Percentiles rank a stretch among this genome's conserved stretches.
phyloP scores from a whole-genome alignment of 495 filamentous ascomycete species.

The Niebla homalea region DNA sequence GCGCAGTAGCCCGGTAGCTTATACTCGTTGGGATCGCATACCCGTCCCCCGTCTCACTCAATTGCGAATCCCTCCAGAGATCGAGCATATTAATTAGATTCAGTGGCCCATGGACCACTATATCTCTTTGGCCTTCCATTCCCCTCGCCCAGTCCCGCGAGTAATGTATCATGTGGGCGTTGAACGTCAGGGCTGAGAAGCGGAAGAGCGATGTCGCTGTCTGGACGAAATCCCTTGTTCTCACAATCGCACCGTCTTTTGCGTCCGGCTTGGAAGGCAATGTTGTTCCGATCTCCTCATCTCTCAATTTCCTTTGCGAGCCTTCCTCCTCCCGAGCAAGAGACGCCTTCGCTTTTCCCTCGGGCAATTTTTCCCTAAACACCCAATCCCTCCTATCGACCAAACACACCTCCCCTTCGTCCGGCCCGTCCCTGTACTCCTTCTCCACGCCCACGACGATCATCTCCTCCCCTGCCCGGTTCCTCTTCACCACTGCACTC shows the following conservation, averaged over 20 bases:
- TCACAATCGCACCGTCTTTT: slow-evolving; percentile 18
- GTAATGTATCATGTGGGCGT: slow-evolving; percentile 62
- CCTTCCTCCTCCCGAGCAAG: not conserved
- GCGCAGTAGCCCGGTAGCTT: slow-evolving; percentile 43
- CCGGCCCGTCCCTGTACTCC: slow-evolving; percentile 37
- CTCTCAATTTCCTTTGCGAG: not conserved
- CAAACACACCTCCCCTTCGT: slow-evolving; percentile 26
- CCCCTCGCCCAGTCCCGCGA: slow-evolving; percentile 42
- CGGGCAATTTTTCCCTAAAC: slow-evolving; percentile 37
- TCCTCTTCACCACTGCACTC: slow-evolving; percentile 35
- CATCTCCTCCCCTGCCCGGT: slow-evolving; percentile 46
- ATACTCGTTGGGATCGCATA: slow-evolving; percentile 35
- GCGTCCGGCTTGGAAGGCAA: not conserved
- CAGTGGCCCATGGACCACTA: slow-evolving; percentile 52
- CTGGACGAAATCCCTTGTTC: slow-evolving; percentile 35
- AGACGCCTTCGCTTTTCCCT: slow-evolving; percentile 8
- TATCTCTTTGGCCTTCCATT: slow-evolving; percentile 44
- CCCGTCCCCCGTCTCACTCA: not conserved
- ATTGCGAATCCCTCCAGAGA: slow-evolving; percentile 42
- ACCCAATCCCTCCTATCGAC: slow-evolving; percentile 50
- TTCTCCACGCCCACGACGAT: slow-evolving; percentile 54
- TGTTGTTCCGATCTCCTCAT: not conserved
- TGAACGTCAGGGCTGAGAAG: slow-evolving; percentile 62
- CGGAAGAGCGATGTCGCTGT: slow-evolving; percentile 49
- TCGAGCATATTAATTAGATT: slow-evolving; percentile 52